Base-by-base conservation (phyloP, 1,284 basidiomycete species). In the Microbotryum saponariae region DNA sequence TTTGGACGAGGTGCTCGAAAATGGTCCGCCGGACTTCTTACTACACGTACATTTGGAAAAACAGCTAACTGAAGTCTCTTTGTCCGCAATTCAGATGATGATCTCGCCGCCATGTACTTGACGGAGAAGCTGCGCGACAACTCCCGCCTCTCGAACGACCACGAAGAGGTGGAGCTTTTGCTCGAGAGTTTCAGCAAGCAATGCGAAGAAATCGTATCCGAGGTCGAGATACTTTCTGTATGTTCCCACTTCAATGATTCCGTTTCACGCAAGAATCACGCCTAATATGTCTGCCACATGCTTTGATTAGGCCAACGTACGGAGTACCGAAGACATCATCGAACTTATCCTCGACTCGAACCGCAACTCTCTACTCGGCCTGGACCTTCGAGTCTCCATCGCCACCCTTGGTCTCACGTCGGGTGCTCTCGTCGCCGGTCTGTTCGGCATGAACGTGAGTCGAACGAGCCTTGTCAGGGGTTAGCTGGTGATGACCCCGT, bases 281-380 rank as follows among this genome's bases (percentile, higher is more conserved):
- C 29, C 49, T 58, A 50, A 58, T 23, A 51, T 46, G 3, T 18
- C 9, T 52, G 53, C 23, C 37, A 14, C 18, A 14, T 33, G 31
- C 21, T 25, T 42, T 25, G 27, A 55, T 44, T 70, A 92, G 89
- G 82, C 81, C 60, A 96, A 96, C 73, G 90, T 97, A 59, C 87
- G 90, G 77, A 91, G 90, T 20, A 97, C 93, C 0, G 92, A 97
- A 78, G 93, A 97, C 76, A 94, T 97, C 56, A 91, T 96, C 7
- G 94, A 98, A 76, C 82, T 98, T 61, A 93, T 97, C 73, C 82
- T 98, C 52, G 94, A 98, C 75, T 89, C 91, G 61, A 96, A 96
- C 77, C 87, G 94, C 53, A 98, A 98, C 74, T 84, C 88, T 4
- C 80, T 98, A 16, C 80, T 97, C 18, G 89, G 91, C 27, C 81